Base-by-base conservation (phyloP, 1,284 basidiomycete genomes). In the Leucoagaricus sp. region DNA sequence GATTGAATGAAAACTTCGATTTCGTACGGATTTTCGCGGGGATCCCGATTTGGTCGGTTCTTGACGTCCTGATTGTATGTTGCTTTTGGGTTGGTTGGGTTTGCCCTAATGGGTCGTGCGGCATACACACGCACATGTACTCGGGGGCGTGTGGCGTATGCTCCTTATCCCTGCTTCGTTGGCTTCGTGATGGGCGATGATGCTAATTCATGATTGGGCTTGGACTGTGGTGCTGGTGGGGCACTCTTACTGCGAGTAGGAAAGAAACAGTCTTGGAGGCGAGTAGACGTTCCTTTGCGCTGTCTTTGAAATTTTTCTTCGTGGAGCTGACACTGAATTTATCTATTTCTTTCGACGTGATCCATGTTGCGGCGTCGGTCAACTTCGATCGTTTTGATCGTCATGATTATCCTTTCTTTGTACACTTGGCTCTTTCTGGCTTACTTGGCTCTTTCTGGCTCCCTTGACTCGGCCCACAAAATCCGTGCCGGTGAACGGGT, bases 201-300 rank as follows among this genome's bases (percentile, higher is more conserved):
- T n/a, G 19, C 21, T 25, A 23, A 23, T 12, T 10, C 3, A 36
- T 36, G 34, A 36, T 23, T 42, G 41, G 21, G 25, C 41, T 8
- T 40, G 38, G 29, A 17, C 15, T 23, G 15, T 49, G 47, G 15
- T 49, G n/a, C 12, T 36, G 15, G 47, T 4, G 47, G 29, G 29
- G 7, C 47, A 21, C 49, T 23, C 17, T 53, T 38, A 28, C 29
- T 53, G 36, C 4, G 19, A 21, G 13, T 62, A 90, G 85, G 92
- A 94, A 72, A 82, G 92, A 21, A 95, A 94, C 67, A 92, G 90
- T 65, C 74, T 95, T 17, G 94, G 93, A 72, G 92, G 92, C 83
- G 69, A 50, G 73, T 63, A 57, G 46, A 48, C 42, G 33, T 44
- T 33, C 34, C 29, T n/a, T 44, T 45, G 15, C 19, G 12, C 12